phyloP scores from a whole-genome alignment of 306 rosid species.

The Castanopsis chinensis region DNA sequence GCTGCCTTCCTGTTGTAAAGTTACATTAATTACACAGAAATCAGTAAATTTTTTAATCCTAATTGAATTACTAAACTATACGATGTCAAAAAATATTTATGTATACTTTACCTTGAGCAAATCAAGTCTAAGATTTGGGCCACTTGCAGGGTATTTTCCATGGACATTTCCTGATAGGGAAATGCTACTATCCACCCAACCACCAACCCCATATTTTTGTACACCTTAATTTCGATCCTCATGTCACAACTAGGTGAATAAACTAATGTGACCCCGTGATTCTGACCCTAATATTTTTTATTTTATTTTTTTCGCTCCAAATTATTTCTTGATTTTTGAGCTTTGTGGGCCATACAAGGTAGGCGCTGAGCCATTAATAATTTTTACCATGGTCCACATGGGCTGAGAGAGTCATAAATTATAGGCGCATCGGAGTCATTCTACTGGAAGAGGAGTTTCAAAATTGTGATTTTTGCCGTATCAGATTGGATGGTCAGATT shows the following conservation, averaged over 20 bases:
- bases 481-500: too few species aligned
- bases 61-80: background rate
- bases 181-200: background rate
- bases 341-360: too few species aligned
- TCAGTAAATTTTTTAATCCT: background rate
- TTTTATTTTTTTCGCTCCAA: background rate
- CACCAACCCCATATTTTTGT: background rate
- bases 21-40: background rate
- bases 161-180: slow-evolving; percentile 61
- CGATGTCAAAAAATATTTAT: background rate
- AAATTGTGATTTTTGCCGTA: too few species aligned
- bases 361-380: background rate
- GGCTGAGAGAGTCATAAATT: too few species aligned
- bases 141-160: slow-evolving; percentile 88
- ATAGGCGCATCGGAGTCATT: too few species aligned
- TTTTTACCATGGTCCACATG: too few species aligned
- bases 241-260: background rate
- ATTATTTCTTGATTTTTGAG: background rate
- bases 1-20: background rate
- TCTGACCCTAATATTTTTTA: background rate
- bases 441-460: too few species aligned
- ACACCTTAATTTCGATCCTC: background rate
- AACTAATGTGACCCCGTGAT: background rate
- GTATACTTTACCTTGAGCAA: slow-evolving; percentile 68
- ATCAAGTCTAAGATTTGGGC: slow-evolving; percentile 85